Percentiles rank a stretch among this genome's conserved stretches.
These are phyloP conservation scores for Hymenoscyphus salicellus DNA, from an alignment of 2,329 filamentous ascomycete species.

Conservation along the genomic window DNA sequence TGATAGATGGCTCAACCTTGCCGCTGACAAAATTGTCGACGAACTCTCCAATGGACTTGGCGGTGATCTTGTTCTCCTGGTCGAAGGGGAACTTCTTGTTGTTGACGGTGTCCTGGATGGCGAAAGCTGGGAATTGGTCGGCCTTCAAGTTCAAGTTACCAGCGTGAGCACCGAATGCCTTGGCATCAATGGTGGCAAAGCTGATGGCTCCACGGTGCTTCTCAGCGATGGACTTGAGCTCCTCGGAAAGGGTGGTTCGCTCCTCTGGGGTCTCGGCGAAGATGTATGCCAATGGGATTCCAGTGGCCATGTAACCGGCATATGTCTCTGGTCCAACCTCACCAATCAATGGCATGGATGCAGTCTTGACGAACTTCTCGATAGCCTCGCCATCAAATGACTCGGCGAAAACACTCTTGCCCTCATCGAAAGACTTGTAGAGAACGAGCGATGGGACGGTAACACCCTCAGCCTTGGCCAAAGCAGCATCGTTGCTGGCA, in stretches of 20 bases:
- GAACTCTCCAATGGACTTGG: slow-evolving; percentile 69
- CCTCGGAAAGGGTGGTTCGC: slow-evolving; percentile 72
- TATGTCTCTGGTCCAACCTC: slow-evolving; percentile 98
- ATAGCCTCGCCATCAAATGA: slow-evolving; percentile 81
- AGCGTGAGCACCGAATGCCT: slow-evolving; percentile 89
- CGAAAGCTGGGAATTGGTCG: slow-evolving; percentile 94
- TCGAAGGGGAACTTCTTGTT: slow-evolving; percentile 97
- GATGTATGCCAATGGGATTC: slow-evolving; percentile 93
- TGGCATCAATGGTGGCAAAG: slow-evolving; percentile 96
- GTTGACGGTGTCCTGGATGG: slow-evolving; percentile 92
- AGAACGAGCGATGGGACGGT: slow-evolving; percentile 83
- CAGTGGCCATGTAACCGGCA: slow-evolving; percentile 87
- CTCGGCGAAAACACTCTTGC: slow-evolving; percentile 79
- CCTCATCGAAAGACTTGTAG: slow-evolving; percentile 98
- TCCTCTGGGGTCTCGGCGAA: slow-evolving; percentile 91
- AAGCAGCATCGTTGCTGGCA: slow-evolving; percentile 73
- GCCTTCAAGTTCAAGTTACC: slow-evolving; percentile 95
- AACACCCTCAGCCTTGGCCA: slow-evolving; percentile 89
- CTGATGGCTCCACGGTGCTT: slow-evolving; percentile 93
- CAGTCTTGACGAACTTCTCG: slow-evolving; percentile 75
- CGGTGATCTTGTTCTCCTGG: slow-evolving; percentile 73
- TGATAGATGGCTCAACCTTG: slow-evolving; percentile 93
- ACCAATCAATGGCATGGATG: slow-evolving; percentile 85
- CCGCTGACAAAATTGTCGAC: slow-evolving; percentile 80
- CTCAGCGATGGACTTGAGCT: slow-evolving; percentile 82